phyloP scores from a whole-genome alignment of 805 yeast genomes.

The Schwanniomyces sp. region DNA sequence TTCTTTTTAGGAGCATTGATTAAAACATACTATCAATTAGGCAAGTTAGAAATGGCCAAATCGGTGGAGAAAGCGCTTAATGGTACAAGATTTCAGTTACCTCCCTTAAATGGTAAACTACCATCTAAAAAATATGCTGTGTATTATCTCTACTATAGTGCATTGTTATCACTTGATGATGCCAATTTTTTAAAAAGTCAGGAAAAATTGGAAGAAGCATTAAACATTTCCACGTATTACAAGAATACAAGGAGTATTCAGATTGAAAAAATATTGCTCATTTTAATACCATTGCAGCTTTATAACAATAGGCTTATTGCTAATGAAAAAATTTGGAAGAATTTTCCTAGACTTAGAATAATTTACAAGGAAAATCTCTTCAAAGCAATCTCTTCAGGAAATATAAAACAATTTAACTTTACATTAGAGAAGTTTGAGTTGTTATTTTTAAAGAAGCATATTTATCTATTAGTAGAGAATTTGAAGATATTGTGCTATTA shows the following conservation, averaged over 20 bases:
- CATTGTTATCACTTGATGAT: slow-evolving; percentile 64
- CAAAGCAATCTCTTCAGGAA: slow-evolving; percentile 51
- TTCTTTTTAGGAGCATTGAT: slow-evolving; percentile 70
- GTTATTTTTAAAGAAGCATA: slow-evolving; percentile 54
- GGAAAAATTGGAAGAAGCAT: slow-evolving; percentile 52
- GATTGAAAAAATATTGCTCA: slow-evolving; percentile 49
- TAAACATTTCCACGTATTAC: slow-evolving; percentile 28
- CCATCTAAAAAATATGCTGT: slow-evolving; percentile 46
- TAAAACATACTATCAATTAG: slow-evolving; percentile 64
- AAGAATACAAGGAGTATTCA: slow-evolving; percentile 25
- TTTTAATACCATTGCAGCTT: slow-evolving; percentile 65
- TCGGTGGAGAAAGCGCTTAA: slow-evolving; percentile 69
- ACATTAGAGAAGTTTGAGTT: slow-evolving; percentile 45
- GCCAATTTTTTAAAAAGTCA: slow-evolving; percentile 56
- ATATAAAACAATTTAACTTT: slow-evolving; percentile 51
- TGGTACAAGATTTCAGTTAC: slow-evolving; percentile 53
- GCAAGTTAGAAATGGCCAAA: slow-evolving; percentile 70
- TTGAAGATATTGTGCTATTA: slow-evolving; percentile 52
- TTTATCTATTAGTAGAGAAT: slow-evolving; percentile 59
- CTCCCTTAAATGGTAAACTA: slow-evolving; percentile 43
- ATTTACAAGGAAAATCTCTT: slow-evolving; percentile 50
- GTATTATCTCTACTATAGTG: slow-evolving; percentile 67
- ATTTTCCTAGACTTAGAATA: slow-evolving; percentile 39
- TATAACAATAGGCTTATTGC: slow-evolving; percentile 52
- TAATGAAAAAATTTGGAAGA: slow-evolving; percentile 31